Base-by-base conservation (phyloP, 2,329 filamentous ascomycete species). In the Penicillium sp. region DNA sequence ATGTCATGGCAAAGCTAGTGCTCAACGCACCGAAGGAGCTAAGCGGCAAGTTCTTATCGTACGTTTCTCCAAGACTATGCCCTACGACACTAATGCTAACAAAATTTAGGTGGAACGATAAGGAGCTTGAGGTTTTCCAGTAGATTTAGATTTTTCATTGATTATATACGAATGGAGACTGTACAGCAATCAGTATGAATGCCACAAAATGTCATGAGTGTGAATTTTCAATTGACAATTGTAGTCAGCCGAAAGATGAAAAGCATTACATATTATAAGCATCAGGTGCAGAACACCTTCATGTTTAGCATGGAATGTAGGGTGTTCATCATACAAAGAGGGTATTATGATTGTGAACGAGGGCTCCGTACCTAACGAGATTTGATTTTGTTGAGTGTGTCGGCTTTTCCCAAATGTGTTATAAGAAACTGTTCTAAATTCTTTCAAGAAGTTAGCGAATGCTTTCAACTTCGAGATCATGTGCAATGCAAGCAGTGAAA, bases 1-100 rank as follows among this genome's bases (percentile, higher is more conserved):
- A 86, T 71, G 90, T 96, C 12, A 93, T 97, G 72, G 92, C 91
- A 3, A 87, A 83, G 64, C 77, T 97, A 57, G 86, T 85, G 0
- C 70, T 89, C 15, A 77, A 81, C 43, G 88, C 85, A 6, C 78
- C 82, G 3, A 82, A 75, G 49, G 81, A 85, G 16, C 72, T 96
- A 59, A 92, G 82, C 65, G 94, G 94, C 26, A 85, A 85, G 64
- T 91, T 89, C 67, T 74, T 94, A 39, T 62, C 66, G 70, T 71
- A 64, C 59, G 68, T 65, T 38, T 47, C 28, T 29, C 28, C 7
- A 29, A 29, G 7, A 3, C 53, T 45, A 38, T 31, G 29, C 31
- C n/a, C 47, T 31, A 15, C 29, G 49, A 42, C 41, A 46, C 26
- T 41, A 36, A 47, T 55, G 56, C 65, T 71, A 65, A 69, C 57